Percentiles rank a stretch among this genome's conserved stretches.
These are phyloP conservation scores for Ballota nigra DNA, from an alignment of 257 asterid genomes.

Conservation along the genomic window DNA sequence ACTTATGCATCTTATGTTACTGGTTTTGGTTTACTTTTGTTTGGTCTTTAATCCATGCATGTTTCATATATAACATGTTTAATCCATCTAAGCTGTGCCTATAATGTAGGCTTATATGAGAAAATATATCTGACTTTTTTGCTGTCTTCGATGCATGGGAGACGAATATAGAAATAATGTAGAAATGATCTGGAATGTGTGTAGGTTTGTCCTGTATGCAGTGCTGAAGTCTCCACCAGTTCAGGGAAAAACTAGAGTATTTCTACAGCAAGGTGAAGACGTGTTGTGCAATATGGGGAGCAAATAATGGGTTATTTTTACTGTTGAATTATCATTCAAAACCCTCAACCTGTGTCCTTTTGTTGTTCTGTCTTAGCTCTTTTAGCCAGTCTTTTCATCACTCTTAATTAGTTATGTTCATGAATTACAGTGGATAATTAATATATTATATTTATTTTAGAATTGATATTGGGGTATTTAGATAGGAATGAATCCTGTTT, in stretches of 20 bases:
- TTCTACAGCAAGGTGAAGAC: constrained; percentile 15
- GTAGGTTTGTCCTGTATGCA: constrained; percentile 96
- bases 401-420: not conserved
- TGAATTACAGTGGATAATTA: not conserved
- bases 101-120: not conserved
- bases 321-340: not conserved
- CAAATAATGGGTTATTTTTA: constrained; percentile 17
- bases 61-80: not conserved
- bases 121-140: not conserved
- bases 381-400: not conserved
- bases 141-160: not conserved
- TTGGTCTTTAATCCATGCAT: not conserved
- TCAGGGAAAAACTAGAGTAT: constrained; percentile 55
- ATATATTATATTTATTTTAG: not conserved
- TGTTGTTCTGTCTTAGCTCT: not conserved
- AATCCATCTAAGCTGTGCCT: not conserved
- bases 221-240: constrained; percentile 65
- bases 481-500: not conserved
- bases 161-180: constrained; percentile 5
- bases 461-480: not conserved
- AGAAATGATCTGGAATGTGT: constrained; percentile 19
- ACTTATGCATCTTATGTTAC: not conserved
- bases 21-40: not conserved
- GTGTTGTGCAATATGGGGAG: not conserved
- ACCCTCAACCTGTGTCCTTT: constrained; percentile 1